These are phyloP conservation scores for Daldinia sp. DNA, from an alignment of 2,329 filamentous ascomycete species.

Conservation along the genomic window DNA sequence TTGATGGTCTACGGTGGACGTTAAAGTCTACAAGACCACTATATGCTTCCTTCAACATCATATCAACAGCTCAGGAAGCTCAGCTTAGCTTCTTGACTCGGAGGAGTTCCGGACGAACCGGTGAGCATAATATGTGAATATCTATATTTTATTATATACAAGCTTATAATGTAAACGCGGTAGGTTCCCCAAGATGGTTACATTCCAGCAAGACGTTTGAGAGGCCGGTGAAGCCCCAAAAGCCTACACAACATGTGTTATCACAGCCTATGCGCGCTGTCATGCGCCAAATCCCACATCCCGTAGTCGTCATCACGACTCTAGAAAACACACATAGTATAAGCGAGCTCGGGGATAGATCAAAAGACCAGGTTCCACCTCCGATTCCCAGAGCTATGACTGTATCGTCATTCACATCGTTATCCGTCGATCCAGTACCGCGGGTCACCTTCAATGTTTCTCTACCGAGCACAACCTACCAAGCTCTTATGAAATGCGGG, in stretches of 20 bases:
- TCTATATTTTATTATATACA: neutral
- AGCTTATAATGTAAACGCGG: slow-evolving; percentile 4
- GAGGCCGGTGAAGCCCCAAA: neutral
- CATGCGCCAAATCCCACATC: slow-evolving; percentile 67
- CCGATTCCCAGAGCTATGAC: slow-evolving; percentile 64
- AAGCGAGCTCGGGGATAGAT: slow-evolving; percentile 16
- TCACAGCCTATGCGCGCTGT: slow-evolving; percentile 64
- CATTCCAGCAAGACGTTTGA: neutral
- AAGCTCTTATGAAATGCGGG: slow-evolving; percentile 60
- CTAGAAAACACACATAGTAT: slow-evolving; percentile 54
- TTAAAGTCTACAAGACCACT: slow-evolving; percentile 41
- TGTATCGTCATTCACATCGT: slow-evolving; percentile 70
- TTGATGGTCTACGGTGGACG: slow-evolving; percentile 46
- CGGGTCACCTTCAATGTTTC: slow-evolving; percentile 69
- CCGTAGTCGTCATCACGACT: slow-evolving; percentile 67
- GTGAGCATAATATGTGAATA: neutral
- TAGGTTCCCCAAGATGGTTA: neutral
- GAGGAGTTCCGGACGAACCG: slow-evolving; percentile 17
- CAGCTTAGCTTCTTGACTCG: slow-evolving; percentile 21
- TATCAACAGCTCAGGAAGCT: slow-evolving; percentile 8
- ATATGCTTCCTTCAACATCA: slow-evolving; percentile 20
- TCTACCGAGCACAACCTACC: slow-evolving; percentile 66
- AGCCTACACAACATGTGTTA: slow-evolving; percentile 44
- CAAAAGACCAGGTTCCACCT: slow-evolving; percentile 31
- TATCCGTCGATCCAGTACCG: slow-evolving; percentile 64